These are phyloP conservation scores for Galeopsis tetrahit DNA, from an alignment of 257 asterid genomes.

Conservation along the genomic window DNA sequence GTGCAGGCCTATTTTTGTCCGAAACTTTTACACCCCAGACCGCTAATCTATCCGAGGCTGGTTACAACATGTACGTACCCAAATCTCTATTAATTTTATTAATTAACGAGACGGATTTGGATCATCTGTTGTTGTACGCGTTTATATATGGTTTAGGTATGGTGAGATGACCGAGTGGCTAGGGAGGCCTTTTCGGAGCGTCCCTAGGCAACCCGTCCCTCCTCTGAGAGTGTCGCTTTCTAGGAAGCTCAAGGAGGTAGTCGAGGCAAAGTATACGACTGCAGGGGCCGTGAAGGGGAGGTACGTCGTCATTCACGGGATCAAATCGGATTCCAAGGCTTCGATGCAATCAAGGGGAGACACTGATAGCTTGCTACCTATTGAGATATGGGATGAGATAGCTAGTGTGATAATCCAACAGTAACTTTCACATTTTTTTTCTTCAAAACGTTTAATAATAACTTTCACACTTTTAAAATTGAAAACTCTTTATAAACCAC, in stretches of 20 bases:
- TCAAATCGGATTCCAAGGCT: slow-evolving; percentile 89
- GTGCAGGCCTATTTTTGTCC: slow-evolving; percentile 75
- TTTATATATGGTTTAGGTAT: slow-evolving; percentile 50
- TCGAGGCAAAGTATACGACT: slow-evolving; percentile 68
- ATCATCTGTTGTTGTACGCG: background rate
- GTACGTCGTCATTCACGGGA: slow-evolving; percentile 82
- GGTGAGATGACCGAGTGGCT: slow-evolving; percentile 77
- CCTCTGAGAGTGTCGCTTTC: slow-evolving; percentile 75
- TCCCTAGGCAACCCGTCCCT: slow-evolving; percentile 66
- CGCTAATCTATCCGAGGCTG: slow-evolving; percentile 70
- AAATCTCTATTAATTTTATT: background rate
- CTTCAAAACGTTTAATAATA: no score
- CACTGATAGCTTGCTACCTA: slow-evolving; percentile 87
- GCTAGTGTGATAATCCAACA: slow-evolving; percentile 47
- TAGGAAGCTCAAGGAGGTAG: slow-evolving; percentile 75
- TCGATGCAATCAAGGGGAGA: slow-evolving; percentile 91
- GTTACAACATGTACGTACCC: slow-evolving; percentile 67
- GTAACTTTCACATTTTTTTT: no score
- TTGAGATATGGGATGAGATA: slow-evolving; percentile 77
- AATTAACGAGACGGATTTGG: background rate
- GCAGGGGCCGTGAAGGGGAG: slow-evolving; percentile 79
- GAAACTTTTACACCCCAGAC: slow-evolving; percentile 68
- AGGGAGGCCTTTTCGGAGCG: slow-evolving; percentile 72
- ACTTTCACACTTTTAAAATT: no score
- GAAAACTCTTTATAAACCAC: no score